Percentiles rank a stretch among this genome's conserved stretches.
Evolutionary conservation across 495 filamentous ascomycete genomes (phyloP).

Genomic region (Xylaria longipes): DNA sequence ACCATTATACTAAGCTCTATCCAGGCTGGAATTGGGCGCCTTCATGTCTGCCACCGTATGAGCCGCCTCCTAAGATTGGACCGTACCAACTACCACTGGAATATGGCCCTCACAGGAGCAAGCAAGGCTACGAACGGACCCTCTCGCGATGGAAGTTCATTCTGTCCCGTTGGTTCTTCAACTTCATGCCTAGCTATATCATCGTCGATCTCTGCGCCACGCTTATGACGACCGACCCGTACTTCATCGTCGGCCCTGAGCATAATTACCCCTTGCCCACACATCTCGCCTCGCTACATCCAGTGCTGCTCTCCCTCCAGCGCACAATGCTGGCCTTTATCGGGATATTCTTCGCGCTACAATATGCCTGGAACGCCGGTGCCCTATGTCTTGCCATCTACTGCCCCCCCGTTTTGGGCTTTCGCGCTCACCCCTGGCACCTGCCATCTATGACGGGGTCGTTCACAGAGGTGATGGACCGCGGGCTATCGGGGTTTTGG

Average conservation of each 20-base stretch:
- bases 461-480: constrained; percentile 59
- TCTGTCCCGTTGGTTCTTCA: constrained; percentile 47
- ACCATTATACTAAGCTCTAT: constrained; percentile 3
- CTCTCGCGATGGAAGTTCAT: constrained; percentile 54
- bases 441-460: constrained; percentile 71
- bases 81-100: constrained; percentile 46
- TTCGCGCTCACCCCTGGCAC: constrained; percentile 65
- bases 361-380: constrained; percentile 55
- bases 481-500: constrained; percentile 80
- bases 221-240: constrained; percentile 73
- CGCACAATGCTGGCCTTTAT: constrained; percentile 57
- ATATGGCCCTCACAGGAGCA: constrained; percentile 41
- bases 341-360: constrained; percentile 60
- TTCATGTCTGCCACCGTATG: constrained; percentile 61
- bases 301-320: constrained; percentile 51
- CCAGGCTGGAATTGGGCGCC: constrained; percentile 78
- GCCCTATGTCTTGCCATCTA: constrained; percentile 58
- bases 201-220: constrained; percentile 70
- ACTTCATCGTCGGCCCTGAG: constrained; percentile 66
- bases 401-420: constrained; percentile 44
- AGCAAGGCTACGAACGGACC: constrained; percentile 45
- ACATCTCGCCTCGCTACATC: constrained; percentile 49
- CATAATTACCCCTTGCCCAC: constrained; percentile 40
- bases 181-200: constrained; percentile 63
- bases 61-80: constrained; percentile 45